A percentile compares a stretch with the other conserved stretches of the same genome.
Evolutionary conservation across 306 rosid species (phyloP).

Genomic region (Corylus heterophylla): DNA sequence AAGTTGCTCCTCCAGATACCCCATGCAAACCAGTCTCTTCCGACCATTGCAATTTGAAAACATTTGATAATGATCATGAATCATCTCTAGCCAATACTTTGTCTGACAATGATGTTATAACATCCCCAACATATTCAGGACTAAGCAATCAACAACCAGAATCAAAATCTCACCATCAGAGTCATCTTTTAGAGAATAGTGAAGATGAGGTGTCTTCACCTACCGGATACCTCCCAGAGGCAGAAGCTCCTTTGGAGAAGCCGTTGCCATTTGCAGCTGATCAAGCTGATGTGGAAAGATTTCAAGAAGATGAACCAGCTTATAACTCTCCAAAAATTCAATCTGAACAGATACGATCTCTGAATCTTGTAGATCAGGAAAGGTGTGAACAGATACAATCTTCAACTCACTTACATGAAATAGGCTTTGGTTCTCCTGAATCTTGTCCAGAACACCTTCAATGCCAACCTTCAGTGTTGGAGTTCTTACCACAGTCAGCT

Average conservation of each 20-base stretch:
- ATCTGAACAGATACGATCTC: conserved; percentile 28
- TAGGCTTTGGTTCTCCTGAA: conserved; percentile 27
- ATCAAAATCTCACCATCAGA: conserved; percentile 32
- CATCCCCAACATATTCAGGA: conserved; percentile 34
- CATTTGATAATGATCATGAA: conserved; percentile 26
- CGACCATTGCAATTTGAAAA: conserved; percentile 38
- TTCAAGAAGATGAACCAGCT: conserved; percentile 34
- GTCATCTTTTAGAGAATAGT: conserved; percentile 25
- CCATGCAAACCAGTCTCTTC: conserved; percentile 27
- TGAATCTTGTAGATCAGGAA: conserved; percentile 19
- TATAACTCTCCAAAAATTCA: conserved; percentile 39
- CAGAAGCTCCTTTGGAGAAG: conserved; percentile 35
- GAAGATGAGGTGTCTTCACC: conserved; percentile 37
- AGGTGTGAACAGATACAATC: conserved; percentile 26
- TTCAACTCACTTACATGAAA: conserved; percentile 36
- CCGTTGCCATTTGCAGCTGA: conserved; percentile 39
- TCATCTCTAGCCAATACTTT: conserved; percentile 31
- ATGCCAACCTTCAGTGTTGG: conserved; percentile 34
- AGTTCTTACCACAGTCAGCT: conserved; percentile 35
- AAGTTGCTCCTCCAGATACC: conserved; percentile 40
- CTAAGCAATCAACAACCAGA: conserved; percentile 32
- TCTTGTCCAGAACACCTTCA: conserved; percentile 35
- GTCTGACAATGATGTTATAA: conserved; percentile 37
- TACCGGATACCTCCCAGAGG: conserved; percentile 34
- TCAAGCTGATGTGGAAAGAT: conserved; percentile 36